Evolutionary conservation across 495 filamentous ascomycete genomes (phyloP).

Genomic region (Aspergillus campestris): DNA sequence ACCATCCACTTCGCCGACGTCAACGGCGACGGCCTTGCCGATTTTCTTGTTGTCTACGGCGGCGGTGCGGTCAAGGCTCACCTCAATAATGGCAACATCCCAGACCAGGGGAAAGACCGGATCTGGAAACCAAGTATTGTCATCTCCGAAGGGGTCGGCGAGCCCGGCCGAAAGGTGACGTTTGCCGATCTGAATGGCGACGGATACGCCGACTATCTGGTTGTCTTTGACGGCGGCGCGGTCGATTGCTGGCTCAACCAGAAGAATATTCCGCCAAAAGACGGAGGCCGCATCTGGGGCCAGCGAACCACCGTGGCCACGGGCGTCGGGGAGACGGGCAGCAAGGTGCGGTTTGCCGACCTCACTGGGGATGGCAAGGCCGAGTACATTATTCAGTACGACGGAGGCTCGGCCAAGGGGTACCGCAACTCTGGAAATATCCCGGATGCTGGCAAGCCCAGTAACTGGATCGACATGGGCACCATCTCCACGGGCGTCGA

Average conservation of each 20-base stretch:
- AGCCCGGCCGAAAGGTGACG: neutral
- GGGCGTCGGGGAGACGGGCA: neutral
- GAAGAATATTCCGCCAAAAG: neutral
- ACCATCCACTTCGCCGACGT: slow-evolving; percentile 3
- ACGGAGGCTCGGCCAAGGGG: neutral
- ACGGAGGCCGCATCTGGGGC: neutral
- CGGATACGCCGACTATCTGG: neutral
- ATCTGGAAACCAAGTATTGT: neutral
- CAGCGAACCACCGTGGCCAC: neutral
- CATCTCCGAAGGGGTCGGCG: neutral
- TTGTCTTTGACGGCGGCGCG: neutral
- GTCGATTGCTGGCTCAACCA: neutral
- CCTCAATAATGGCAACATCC: neutral
- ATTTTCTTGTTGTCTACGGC: neutral
- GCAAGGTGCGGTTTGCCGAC: slow-evolving; percentile 1
- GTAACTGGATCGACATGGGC: neutral
- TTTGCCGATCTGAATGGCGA: slow-evolving; percentile 3
- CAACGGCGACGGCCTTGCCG: neutral
- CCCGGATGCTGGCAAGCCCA: neutral
- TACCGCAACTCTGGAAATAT: neutral
- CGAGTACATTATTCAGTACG: neutral
- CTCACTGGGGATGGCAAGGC: neutral
- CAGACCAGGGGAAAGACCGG: neutral
- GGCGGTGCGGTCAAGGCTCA: neutral
- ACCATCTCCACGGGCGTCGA: neutral